These are phyloP conservation scores for Epithemia pelagica DNA, from an alignment of 108 stramenopile genomes.

Conservation along the genomic window DNA sequence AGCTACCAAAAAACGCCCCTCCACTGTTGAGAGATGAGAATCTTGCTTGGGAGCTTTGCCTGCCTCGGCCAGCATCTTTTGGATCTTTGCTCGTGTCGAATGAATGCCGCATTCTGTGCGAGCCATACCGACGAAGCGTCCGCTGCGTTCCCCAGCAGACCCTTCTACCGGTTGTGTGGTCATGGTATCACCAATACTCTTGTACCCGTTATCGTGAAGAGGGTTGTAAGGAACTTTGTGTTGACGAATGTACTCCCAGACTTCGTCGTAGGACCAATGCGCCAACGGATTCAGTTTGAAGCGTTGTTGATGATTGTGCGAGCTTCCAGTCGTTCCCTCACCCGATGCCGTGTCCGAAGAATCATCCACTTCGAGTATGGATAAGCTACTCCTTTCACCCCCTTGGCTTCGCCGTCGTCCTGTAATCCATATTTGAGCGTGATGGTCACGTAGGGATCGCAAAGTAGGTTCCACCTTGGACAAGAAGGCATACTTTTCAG, in stretches of 20 bases:
- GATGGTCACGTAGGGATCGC: constrained; percentile 15
- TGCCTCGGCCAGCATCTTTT: not conserved
- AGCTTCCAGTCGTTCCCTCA: not conserved
- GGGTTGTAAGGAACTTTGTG: constrained; percentile 38
- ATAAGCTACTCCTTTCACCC: constrained; percentile 24
- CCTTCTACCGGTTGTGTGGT: constrained; percentile 19
- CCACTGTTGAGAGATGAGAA: not conserved
- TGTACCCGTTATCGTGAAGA: constrained; percentile 36
- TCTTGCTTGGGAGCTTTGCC: not conserved
- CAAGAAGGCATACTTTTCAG: constrained; percentile 24
- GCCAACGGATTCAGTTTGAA: constrained; percentile 40
- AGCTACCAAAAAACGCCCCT: not conserved
- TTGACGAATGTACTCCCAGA: constrained; percentile 32
- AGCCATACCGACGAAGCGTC: constrained; percentile 26
- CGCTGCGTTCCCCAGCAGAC: constrained; percentile 26
- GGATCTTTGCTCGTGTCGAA: not conserved
- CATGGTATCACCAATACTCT: constrained; percentile 39
- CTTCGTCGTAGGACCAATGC: constrained; percentile 39
- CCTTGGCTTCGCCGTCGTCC: constrained; percentile 37
- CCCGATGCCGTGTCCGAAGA: constrained; percentile 3
- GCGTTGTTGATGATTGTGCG: constrained; percentile 8
- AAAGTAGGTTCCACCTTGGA: constrained; percentile 36
- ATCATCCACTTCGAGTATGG: constrained; percentile 28
- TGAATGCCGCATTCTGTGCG: constrained; percentile 50
- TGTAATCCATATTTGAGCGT: constrained; percentile 39